These are phyloP conservation scores for Paspalum vaginatum DNA, from an alignment of 176 grass and related monocot genomes.

Conservation along the genomic window DNA sequence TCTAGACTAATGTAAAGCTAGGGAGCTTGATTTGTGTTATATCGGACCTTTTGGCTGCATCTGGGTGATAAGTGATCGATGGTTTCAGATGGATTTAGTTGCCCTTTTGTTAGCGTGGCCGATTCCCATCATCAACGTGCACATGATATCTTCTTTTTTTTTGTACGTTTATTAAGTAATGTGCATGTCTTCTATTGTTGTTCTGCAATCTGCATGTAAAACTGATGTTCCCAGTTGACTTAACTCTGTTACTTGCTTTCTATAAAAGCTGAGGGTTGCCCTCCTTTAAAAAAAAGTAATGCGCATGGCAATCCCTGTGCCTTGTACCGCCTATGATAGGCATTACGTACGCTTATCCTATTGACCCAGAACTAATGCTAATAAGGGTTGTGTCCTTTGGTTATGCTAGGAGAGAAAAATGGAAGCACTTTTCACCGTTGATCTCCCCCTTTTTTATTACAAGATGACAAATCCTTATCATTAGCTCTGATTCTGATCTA, in stretches of 20 bases:
- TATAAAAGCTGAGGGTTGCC: too few species aligned
- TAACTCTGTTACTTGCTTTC: too few species aligned
- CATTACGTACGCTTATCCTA: too few species aligned
- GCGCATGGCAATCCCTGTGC: background rate
- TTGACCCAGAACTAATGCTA: background rate
- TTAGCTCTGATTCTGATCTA: background rate
- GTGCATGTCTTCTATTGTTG: background rate
- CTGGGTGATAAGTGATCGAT: background rate
- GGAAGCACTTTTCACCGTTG: background rate
- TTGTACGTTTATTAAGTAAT: background rate
- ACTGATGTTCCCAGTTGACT: too few species aligned
- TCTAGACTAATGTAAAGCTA: constrained; percentile 13
- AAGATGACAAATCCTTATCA: background rate
- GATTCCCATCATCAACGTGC: background rate
- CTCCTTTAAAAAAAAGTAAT: too few species aligned
- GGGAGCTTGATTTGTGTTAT: background rate
- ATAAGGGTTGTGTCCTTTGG: background rate
- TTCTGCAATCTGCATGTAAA: too few species aligned
- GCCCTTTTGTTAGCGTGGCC: background rate
- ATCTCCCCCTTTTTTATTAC: background rate
- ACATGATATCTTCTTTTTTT: background rate
- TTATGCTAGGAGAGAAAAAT: background rate
- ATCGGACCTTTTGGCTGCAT: background rate
- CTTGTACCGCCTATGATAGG: background rate
- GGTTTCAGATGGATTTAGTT: background rate